Base-by-base conservation (phyloP, 352 stramenopile genomes). In the Halophytophthora polymorphica region DNA sequence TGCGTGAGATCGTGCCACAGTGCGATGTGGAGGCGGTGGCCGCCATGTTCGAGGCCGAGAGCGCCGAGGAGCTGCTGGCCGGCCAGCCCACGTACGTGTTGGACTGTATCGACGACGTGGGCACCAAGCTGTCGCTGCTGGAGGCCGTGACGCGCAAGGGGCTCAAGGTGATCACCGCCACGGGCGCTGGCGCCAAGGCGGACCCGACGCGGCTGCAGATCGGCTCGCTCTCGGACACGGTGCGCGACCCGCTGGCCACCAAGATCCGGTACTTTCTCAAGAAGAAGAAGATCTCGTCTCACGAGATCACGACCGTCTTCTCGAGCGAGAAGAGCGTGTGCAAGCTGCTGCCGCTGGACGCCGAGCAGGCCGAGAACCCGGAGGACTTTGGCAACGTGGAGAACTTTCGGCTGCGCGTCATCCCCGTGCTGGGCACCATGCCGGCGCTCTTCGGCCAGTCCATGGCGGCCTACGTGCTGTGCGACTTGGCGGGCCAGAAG, bases 91-190 rank as follows among this genome's bases (percentile, higher is more conserved):
- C 83, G 60, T 98, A 90, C 47, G 88, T 99, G 18, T 70, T 99
- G 58, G 96, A 99, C 71, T 98, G 96, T 55, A 99, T 99, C 68
- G 97, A 99, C 70, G 97, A 99, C 75, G 87, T 98, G 28, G 95
- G 90, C 42, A 99, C 97, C 39, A 99, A 99, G 67, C 77, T 89
- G 2, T 81, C 93, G 35, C 77, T 99, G 19, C 71, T 99, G 17
- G 79, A 87, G 22, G 76, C 95, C 35, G 98, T 95, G 56, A 82
- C 87, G 2, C 62, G 80, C 40, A 86, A 88, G 54, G 68, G 69
- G 2, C 65, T 92, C 42, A 86, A 85, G 59, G 73, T 91, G n/a
- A 89, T 92, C 60, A 91, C 83, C n/a, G 77, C 83, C 25, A 94
- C 77, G 19, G 96, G 96, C 33, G 96, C 96, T 12, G 97, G 94